Evolutionary conservation across 1,284 basidiomycete genomes (phyloP), one percentile per base, ranked within the genome.

Genomic region (Irpex lacteus): DNA sequence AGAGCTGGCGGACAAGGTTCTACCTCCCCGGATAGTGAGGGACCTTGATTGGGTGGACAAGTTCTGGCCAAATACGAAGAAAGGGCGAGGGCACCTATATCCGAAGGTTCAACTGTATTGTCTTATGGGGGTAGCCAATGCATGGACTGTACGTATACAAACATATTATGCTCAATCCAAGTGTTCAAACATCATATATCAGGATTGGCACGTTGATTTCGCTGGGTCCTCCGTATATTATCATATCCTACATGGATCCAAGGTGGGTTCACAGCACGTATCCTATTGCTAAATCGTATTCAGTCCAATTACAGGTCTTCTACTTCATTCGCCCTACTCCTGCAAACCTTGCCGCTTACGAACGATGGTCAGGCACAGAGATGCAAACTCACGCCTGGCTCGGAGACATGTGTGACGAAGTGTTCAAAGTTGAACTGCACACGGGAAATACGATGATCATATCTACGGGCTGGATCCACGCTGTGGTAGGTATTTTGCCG

Each of bases 121-220:
- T 72, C 80, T 99, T 66, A 98, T 98, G 94, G 90, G 94, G 60
- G 91, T 88, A 13, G 82, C 81, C 21, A 84, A 86, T 66, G 95
- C 95, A 38, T 98, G 96, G 94, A 98, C 97, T 66, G 96, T 94
- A 69, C 74, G 87, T 78, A 11, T 15, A 37, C 7, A 19, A 55
- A 4, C 4, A 21, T 40, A 13, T 60, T 32, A 19, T 57, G 52
- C 32, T 13, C 9, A 19, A 11, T 60, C 56, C 56, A 38, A 49
- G 3, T 36, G 49, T 11, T 26, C 18, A 36, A 67, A 44, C 69
- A 64, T 61, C 60, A 67, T 54, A 52, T n/a, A n/a, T 63, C 70
- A 95, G 94, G 95, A 98, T 72, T 98, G 95, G 96, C 96, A 98
- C 73, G 82, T 98, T 66, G 96, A 98, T 77, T 98, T 98, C 75